phyloP scores from a whole-genome alignment of 1,284 basidiomycete genomes.

The Trichosporon asahii region DNA sequence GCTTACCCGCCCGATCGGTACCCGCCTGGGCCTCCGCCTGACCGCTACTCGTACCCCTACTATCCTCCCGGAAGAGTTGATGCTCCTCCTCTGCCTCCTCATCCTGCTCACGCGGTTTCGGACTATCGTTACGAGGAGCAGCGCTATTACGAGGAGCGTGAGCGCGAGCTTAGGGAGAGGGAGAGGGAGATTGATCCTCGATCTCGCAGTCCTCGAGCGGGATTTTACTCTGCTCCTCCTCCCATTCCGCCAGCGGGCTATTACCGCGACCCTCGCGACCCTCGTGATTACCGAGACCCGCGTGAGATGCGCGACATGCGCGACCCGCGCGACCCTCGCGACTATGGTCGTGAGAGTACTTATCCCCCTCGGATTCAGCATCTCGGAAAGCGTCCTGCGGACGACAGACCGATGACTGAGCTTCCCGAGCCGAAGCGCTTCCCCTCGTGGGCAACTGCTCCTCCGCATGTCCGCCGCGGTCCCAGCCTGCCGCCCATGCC shows the following conservation, averaged over 20 bases:
- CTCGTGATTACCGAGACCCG: slow-evolving; percentile 14
- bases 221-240: slow-evolving; percentile 14
- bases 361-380: slow-evolving; percentile 6
- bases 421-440: slow-evolving; percentile 16
- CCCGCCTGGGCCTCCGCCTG: background rate
- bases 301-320: slow-evolving; percentile 12
- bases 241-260: slow-evolving; percentile 15
- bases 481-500: slow-evolving; percentile 2
- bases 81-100: slow-evolving; percentile 6
- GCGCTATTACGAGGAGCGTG: slow-evolving; percentile 20
- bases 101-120: slow-evolving; percentile 11
- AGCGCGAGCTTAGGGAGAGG: slow-evolving; percentile 11
- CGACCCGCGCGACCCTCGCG: slow-evolving; percentile 9
- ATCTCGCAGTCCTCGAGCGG: background rate
- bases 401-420: slow-evolving; percentile 13
- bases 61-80: slow-evolving; percentile 18
- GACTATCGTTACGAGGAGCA: slow-evolving; percentile 24
- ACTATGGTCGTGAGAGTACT: slow-evolving; percentile 11
- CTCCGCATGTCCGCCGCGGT: background rate
- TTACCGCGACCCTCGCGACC: slow-evolving; percentile 18
- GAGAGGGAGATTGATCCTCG: slow-evolving; percentile 4
- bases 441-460: slow-evolving; percentile 21
- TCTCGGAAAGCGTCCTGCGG: slow-evolving; percentile 22
- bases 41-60: slow-evolving; percentile 9
- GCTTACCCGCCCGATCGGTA: slow-evolving; percentile 18